phyloP scores from a whole-genome alignment of 345 rosid species.

The Kandelia obovata region DNA sequence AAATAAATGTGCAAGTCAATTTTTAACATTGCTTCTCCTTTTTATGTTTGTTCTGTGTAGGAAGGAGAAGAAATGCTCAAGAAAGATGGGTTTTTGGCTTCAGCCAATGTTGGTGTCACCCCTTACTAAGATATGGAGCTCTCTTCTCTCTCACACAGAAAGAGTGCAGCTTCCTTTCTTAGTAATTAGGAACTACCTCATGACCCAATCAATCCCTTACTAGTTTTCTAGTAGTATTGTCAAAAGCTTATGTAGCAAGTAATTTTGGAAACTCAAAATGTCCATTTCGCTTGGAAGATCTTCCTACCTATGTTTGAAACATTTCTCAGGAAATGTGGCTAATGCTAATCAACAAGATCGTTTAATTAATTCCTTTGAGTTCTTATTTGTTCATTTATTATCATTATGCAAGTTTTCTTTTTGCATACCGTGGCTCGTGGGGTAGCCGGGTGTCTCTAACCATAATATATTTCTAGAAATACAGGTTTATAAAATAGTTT shows the following conservation, averaged over 20 bases:
- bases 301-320: background rate
- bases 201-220: background rate
- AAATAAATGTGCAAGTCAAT: too few species aligned
- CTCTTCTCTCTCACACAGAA: background rate
- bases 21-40: background rate
- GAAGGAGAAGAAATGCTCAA: slow-evolving; percentile 27
- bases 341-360: background rate
- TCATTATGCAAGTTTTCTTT: background rate
- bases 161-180: background rate
- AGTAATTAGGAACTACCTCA: background rate
- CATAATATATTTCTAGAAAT: too few species aligned
- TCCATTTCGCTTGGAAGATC: background rate
- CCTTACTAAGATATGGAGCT: slow-evolving; percentile 11
- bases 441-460: too few species aligned
- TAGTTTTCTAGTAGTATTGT: background rate
- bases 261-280: background rate
- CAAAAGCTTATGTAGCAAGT: background rate
- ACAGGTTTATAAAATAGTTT: too few species aligned
- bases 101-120: slow-evolving; percentile 17
- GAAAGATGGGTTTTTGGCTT: slow-evolving; percentile 20
- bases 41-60: background rate
- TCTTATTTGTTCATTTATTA: background rate
- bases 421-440: too few species aligned
- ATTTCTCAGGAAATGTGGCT: background rate
- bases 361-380: background rate